phyloP scores from a whole-genome alignment of 192 early-diverging fungal species.

The Borealophlyctis nickersoniae region DNA sequence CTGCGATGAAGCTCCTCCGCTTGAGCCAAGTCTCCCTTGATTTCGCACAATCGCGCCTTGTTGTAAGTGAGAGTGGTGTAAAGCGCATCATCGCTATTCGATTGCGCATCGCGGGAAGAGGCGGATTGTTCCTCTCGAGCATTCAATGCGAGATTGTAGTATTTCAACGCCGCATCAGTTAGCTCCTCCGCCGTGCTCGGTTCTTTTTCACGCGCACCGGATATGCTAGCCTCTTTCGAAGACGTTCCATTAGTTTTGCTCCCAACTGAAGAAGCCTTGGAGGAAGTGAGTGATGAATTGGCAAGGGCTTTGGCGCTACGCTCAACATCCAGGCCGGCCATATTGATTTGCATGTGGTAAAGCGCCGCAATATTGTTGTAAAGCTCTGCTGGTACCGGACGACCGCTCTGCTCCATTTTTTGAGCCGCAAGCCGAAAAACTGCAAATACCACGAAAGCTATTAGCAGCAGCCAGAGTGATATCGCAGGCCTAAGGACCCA shows the following conservation, averaged over 20 bases:
- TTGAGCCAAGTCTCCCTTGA: slow-evolving; percentile 35
- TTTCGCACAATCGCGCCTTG: slow-evolving; percentile 43
- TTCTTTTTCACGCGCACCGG: slow-evolving; percentile 35
- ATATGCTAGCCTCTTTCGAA: no score
- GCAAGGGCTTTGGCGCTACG: slow-evolving; percentile 6
- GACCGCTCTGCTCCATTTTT: slow-evolving; percentile 16
- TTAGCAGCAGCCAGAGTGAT: no score
- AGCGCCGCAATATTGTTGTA: slow-evolving; percentile 86
- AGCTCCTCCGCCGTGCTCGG: slow-evolving; percentile 20
- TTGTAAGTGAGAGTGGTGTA: slow-evolving; percentile 71
- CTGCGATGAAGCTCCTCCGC: slow-evolving; percentile 67
- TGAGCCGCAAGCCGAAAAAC: slow-evolving; percentile 35
- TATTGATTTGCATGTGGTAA: slow-evolving; percentile 58
- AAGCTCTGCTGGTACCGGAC: slow-evolving; percentile 56
- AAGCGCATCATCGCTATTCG: slow-evolving; percentile 14
- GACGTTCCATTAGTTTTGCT: no score
- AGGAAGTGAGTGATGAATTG: not conserved
- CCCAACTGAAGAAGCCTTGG: no score
- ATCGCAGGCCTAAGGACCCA: no score
- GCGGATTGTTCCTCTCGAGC: not conserved
- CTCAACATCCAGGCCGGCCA: slow-evolving; percentile 8
- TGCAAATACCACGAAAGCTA: no score
- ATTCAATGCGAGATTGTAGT: slow-evolving; percentile 25
- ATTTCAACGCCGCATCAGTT: slow-evolving; percentile 36
- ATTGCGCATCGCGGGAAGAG: slow-evolving; percentile 9